Percentiles rank a stretch among this genome's conserved stretches.
phyloP scores from a whole-genome alignment of 2,329 filamentous ascomycete species.

The Cordyceps cicadae region DNA sequence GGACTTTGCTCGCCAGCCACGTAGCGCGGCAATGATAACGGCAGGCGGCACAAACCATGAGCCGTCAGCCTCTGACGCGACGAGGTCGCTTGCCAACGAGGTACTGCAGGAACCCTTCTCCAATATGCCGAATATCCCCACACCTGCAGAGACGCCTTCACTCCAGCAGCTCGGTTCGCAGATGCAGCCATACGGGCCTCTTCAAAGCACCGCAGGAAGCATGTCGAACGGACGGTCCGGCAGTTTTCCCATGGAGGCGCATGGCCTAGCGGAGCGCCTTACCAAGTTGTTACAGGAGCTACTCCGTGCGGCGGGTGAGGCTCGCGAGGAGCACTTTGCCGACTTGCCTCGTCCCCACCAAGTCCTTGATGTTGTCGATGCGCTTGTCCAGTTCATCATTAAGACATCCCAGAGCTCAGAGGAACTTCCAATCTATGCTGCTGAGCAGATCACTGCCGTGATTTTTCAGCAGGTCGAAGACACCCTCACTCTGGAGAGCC shows the following conservation, averaged over 20 bases:
- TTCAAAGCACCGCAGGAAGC: conserved; percentile 31
- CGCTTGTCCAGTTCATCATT: conserved; percentile 53
- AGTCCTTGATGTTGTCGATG: conserved; percentile 55
- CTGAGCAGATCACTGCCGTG: conserved; percentile 49
- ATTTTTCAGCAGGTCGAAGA: conserved; percentile 49
- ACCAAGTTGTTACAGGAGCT: conserved; percentile 52
- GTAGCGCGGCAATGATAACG: conserved; percentile 49
- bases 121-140: conserved; percentile 48
- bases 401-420: conserved; percentile 54
- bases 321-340: conserved; percentile 50
- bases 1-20: conserved; percentile 83
- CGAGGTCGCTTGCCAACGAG: conserved; percentile 54
- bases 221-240: conserved; percentile 44
- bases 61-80: conserved; percentile 52
- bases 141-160: conserved; percentile 50
- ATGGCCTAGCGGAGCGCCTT: conserved; percentile 45
- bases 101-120: conserved; percentile 55
- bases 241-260: conserved; percentile 42
- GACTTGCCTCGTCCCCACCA: conserved; percentile 51
- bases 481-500: conserved; percentile 50
- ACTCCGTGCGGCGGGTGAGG: conserved; percentile 43
- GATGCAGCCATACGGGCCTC: conserved; percentile 46
- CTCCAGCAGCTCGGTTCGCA: conserved; percentile 46
- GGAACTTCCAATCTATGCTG: conserved; percentile 49
- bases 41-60: conserved; percentile 36